These are phyloP conservation scores for Arthrobotrys pseudoclavata DNA, from an alignment of 2,329 filamentous ascomycete genomes.

Conservation along the genomic window DNA sequence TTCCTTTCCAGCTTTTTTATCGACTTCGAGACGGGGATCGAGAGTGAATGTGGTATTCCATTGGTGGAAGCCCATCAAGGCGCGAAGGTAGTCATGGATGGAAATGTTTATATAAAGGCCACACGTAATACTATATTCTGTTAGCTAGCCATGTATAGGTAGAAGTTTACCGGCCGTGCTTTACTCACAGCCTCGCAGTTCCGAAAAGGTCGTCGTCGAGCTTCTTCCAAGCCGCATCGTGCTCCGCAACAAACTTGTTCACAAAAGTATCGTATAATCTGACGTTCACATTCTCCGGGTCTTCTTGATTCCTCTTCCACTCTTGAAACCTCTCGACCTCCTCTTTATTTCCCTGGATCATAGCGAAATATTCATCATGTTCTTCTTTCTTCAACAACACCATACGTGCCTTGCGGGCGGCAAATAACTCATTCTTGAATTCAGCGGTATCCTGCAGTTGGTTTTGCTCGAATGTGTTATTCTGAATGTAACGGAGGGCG, in stretches of 20 bases:
- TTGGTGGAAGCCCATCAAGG: constrained; percentile 74
- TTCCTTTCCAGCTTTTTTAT: constrained; percentile 67
- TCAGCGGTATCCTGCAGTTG: constrained; percentile 37
- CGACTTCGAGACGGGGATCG: constrained; percentile 74
- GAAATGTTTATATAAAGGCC: constrained; percentile 73
- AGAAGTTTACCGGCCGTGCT: neutral
- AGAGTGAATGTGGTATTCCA: constrained; percentile 71
- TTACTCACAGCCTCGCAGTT: constrained; percentile 68
- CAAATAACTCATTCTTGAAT: constrained; percentile 45
- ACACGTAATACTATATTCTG: constrained; percentile 67
- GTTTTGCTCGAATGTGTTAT: constrained; percentile 42
- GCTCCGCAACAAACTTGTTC: constrained; percentile 44
- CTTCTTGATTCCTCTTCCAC: constrained; percentile 13
- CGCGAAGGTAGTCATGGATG: constrained; percentile 74
- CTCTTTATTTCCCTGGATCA: constrained; percentile 63
- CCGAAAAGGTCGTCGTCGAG: constrained; percentile 72
- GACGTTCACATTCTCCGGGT: constrained; percentile 36
- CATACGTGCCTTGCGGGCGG: constrained; percentile 25
- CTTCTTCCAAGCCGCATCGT: constrained; percentile 64
- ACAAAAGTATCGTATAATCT: constrained; percentile 40
- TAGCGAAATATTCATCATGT: constrained; percentile 37
- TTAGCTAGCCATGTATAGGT: neutral
- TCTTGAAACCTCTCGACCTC: constrained; percentile 64
- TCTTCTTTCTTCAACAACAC: constrained; percentile 44
- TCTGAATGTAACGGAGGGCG: constrained; percentile 49